Percentiles rank a stretch among this genome's conserved stretches.
Conservation (phyloP, 1,139 yeast species). For the Kodamaea ohmeri region DNA sequence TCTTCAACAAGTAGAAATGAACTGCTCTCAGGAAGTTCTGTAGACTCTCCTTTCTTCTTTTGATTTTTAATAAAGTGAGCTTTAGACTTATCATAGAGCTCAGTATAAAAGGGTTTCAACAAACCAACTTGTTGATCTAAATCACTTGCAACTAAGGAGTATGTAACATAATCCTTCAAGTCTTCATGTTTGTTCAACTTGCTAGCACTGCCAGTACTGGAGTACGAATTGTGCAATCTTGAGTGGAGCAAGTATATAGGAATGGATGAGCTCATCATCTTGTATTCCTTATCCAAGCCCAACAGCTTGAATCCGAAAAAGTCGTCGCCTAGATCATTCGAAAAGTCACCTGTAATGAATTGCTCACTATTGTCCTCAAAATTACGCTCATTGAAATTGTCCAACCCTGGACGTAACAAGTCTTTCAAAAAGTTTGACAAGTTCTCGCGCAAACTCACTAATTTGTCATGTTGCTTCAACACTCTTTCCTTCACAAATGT, state of each 20-base stretch:
- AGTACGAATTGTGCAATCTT: slow-evolving; percentile 56
- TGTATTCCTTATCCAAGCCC: slow-evolving; percentile 90
- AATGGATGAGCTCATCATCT: slow-evolving; percentile 79
- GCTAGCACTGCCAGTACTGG: slow-evolving; percentile 38
- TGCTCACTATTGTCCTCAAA: slow-evolving; percentile 92
- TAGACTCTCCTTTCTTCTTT: slow-evolving; percentile 52
- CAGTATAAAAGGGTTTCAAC: slow-evolving; percentile 55
- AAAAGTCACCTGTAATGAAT: slow-evolving; percentile 90
- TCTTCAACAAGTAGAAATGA: slow-evolving; percentile 61
- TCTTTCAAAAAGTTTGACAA: slow-evolving; percentile 76
- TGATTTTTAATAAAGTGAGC: slow-evolving; percentile 45
- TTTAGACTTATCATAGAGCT: slow-evolving; percentile 53
- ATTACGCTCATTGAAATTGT: slow-evolving; percentile 67
- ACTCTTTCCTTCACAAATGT: slow-evolving; percentile 74
- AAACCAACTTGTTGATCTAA: slow-evolving; percentile 55
- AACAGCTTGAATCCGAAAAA: slow-evolving; percentile 95
- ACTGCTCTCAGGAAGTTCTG: slow-evolving; percentile 44
- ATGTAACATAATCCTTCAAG: slow-evolving; percentile 50
- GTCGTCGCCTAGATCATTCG: slow-evolving; percentile 90
- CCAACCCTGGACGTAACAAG: slow-evolving; percentile 79
- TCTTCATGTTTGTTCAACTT: slow-evolving; percentile 62
- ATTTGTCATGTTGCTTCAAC: slow-evolving; percentile 63
- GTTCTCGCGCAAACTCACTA: slow-evolving; percentile 65
- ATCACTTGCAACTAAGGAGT: slow-evolving; percentile 49
- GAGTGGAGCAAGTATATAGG: slow-evolving; percentile 89